Base-by-base conservation (phyloP, 306 rosid species). In the Astragalus glycyphyllos region DNA sequence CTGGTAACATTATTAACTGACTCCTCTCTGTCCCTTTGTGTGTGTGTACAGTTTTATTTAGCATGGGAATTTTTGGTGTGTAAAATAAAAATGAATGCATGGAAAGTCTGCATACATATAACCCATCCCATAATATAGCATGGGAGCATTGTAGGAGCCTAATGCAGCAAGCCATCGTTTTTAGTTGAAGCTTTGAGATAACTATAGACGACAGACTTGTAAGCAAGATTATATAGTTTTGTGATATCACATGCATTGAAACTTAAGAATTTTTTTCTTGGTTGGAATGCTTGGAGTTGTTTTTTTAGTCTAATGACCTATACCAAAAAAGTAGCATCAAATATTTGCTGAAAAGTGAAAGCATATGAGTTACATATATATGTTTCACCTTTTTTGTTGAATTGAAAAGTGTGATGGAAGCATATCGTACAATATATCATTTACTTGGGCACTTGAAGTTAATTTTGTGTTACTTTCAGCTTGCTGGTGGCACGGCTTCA, bases 401-500 rank as follows among this genome's bases (percentile, higher is more conserved):
- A 31, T 34, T 44, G 67, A 45, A 42, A 61, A 70, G 29, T 69
- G 17, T 32, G 45, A 42, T 42, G 46, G 81, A 75, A 47, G 41
- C 38, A 72, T 58, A 20, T 65, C 14, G 8, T 50, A 57, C 11
- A 68, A 6, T 6, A 41, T 61, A 48, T 32, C 35, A 23, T 77
- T 61, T 42, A 42, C 29, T 7, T 32, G 38, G 40, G 11, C 8
- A 16, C 44, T 73, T 45, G 7, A 66, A 58, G 50, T 62, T 66
- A 65, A 68, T 81, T 66, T 72, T 20, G 10, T 53, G 46, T 78
- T 32, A 47, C 73, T 55, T 80, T 63, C 89, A 94, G 97, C 99
- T 94, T 80, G 87, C 99, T 37, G 99, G 99, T 66, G 99, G 99
- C 42, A 94, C 99, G 29, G 96, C 97, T n/a, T 91, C 99, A 49